Evolutionary conservation across 2,329 filamentous ascomycete species (phyloP).

Genomic region (Chalara sp.): DNA sequence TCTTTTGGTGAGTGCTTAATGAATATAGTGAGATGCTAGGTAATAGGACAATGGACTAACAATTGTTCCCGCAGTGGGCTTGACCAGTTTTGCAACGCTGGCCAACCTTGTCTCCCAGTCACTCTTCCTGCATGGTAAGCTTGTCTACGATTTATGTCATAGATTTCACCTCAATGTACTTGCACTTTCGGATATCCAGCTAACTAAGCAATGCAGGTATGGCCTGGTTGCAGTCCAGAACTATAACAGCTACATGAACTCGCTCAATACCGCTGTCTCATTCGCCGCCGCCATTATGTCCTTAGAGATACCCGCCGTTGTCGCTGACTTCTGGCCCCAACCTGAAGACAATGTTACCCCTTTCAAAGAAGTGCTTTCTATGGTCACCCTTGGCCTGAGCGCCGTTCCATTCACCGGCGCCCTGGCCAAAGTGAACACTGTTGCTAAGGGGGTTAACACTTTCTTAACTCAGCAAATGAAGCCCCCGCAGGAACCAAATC

Average conservation of each 20-base stretch:
- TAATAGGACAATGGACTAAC: not conserved
- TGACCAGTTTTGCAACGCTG: conserved; percentile 11
- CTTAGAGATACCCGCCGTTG: conserved; percentile 3
- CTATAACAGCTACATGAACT: conserved; percentile 14
- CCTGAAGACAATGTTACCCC: conserved; percentile 8
- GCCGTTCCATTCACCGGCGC: conserved; percentile 8
- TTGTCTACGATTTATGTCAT: not conserved
- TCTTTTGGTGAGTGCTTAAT: conserved; percentile 9
- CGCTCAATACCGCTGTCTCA: conserved; percentile 8
- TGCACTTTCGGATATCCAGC: no score
- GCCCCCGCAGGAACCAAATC: conserved; percentile 1
- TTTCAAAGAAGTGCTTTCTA: not conserved
- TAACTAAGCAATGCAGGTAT: conserved; percentile 1
- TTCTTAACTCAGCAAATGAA: conserved; percentile 2
- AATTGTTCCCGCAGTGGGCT: conserved; percentile 6
- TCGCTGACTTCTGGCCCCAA: conserved; percentile 7
- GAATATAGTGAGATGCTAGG: not conserved
- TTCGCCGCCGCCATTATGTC: conserved; percentile 7
- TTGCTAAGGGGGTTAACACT: not conserved
- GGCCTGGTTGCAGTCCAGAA: conserved; percentile 11
- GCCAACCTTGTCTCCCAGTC: conserved; percentile 11
- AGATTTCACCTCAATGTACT: not conserved
- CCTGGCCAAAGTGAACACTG: not conserved
- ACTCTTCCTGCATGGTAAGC: conserved; percentile 10
- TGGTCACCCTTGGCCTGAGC: conserved; percentile 5